Evolutionary conservation across 306 rosid species (phyloP), one percentile per base, ranked within the genome.

Genomic region (Ziziphus jujuba): DNA sequence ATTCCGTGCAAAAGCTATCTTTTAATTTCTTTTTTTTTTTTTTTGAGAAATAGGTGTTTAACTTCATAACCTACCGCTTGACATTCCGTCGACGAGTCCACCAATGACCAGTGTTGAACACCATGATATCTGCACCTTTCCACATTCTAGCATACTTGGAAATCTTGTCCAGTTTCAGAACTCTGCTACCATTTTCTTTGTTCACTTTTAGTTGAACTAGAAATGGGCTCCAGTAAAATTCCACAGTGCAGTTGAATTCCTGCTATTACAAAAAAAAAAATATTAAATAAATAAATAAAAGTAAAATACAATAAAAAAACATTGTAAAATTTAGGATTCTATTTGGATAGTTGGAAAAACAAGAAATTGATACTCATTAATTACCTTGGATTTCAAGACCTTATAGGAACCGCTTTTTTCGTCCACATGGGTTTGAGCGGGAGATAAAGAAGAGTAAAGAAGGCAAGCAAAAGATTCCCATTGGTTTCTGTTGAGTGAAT

Each of bases 401-500:
- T 75, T 75, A 66, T 75, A 82, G 45, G 40, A 13, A 43, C 84
- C 77, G 17, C 72, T 72, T 21, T 50, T 9, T 10, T 48, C 64
- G 1, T 69, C 40, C 28, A 69, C 71, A 33, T 68, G 45, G 57
- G 76, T 52, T 52, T 35, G 74, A 31, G 81, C 72, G 53, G 81
- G 71, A n/a, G 67, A 65, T 17, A 69, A 28, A 65, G 71, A 16
- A 8, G 79, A 61, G 72, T 82, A 75, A 25, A 82, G 87, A 65
- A 82, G 83, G 55, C 87, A 82, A 61, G 72, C 84, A 58, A 82
- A 63, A 3, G 87, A 82, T 56, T 82, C 87, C 84, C 84, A 75
- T 53, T 75, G 81, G 60, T 82, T 79, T 82, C 81, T 79, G 70
- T 82, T 82, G 14, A 82, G 79, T 5, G 87, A 82, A 58, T 82